Conservation (phyloP, 2,329 filamentous ascomycete genomes). For the Penicillium concentricum region DNA sequence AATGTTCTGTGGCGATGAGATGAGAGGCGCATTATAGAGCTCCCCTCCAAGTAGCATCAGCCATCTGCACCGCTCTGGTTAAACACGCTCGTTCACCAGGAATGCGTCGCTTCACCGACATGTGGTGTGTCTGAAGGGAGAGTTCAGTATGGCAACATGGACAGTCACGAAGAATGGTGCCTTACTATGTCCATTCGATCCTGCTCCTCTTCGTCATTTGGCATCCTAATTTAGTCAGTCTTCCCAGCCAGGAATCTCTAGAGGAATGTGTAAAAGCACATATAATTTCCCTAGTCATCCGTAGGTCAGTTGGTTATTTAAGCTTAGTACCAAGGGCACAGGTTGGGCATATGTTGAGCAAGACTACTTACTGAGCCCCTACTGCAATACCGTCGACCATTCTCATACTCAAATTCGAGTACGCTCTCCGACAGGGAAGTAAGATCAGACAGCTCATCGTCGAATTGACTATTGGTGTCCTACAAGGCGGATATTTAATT, state of each 20-base stretch:
- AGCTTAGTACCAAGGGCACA: background rate
- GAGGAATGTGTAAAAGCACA: constrained; percentile 5
- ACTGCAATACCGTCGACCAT: constrained; percentile 40
- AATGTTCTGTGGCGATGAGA: constrained; percentile 26
- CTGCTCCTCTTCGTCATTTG: constrained; percentile 38
- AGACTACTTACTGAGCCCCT: constrained; percentile 24
- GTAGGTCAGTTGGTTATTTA: background rate
- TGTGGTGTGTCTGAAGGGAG: constrained; percentile 19
- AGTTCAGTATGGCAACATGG: background rate
- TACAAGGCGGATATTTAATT: constrained; percentile 2
- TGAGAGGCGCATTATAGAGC: constrained; percentile 26
- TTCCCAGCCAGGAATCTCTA: background rate
- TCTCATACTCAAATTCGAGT: constrained; percentile 38
- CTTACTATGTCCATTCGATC: constrained; percentile 31
- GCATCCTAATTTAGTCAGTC: constrained; percentile 21
- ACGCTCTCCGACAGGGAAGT: constrained; percentile 28
- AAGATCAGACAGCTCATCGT: constrained; percentile 13
- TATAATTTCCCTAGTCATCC: constrained; percentile 13
- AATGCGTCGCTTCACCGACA: constrained; percentile 9
- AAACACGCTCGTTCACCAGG: constrained; percentile 11
- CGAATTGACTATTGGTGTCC: constrained; percentile 13
- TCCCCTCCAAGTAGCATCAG: constrained; percentile 24
- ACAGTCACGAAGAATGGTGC: background rate
- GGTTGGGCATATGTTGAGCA: background rate
- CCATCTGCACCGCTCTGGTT: constrained; percentile 20